Percentiles rank a stretch among this genome's conserved stretches.
phyloP scores from a whole-genome alignment of 179 eudicot genomes.

The Silene noctiflora region DNA sequence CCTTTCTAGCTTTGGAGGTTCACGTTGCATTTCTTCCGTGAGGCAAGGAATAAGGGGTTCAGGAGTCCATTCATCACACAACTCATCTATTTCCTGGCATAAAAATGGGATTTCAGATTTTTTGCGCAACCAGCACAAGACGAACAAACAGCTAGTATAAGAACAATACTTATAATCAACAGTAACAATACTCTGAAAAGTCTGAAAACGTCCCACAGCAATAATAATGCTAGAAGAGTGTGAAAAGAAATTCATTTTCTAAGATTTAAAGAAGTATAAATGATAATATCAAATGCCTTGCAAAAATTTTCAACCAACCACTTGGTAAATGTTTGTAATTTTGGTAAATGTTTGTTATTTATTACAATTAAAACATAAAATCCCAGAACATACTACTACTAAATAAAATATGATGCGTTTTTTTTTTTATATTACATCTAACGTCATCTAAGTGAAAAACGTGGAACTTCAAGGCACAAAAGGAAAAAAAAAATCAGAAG shows the following conservation, averaged over 20 bases:
- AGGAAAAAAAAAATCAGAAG: too few relatives aligned
- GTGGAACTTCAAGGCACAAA: neutral
- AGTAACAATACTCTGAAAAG: neutral
- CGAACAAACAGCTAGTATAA: neutral
- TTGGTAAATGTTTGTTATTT: neutral
- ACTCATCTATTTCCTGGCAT: conserved; percentile 83
- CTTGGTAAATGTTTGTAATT: neutral
- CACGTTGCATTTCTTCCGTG: conserved; percentile 63
- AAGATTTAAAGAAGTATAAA: neutral
- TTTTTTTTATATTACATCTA: neutral
- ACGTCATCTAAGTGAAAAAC: neutral
- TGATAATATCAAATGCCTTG: neutral
- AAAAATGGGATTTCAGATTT: neutral
- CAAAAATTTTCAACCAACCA: neutral
- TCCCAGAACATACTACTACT: neutral
- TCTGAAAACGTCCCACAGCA: neutral
- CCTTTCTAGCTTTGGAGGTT: conserved; percentile 90
- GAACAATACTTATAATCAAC: neutral
- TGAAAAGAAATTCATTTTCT: neutral
- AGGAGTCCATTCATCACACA: conserved; percentile 98
- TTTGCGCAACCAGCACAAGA: neutral
- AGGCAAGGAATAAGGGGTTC: conserved; percentile 86
- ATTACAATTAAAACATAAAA: neutral
- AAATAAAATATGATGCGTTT: neutral
- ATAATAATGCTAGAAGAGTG: too few relatives aligned